Evolutionary conservation across 2,329 filamentous ascomycete genomes (phyloP).

Genomic region (Colletotrichum noveboracense): DNA sequence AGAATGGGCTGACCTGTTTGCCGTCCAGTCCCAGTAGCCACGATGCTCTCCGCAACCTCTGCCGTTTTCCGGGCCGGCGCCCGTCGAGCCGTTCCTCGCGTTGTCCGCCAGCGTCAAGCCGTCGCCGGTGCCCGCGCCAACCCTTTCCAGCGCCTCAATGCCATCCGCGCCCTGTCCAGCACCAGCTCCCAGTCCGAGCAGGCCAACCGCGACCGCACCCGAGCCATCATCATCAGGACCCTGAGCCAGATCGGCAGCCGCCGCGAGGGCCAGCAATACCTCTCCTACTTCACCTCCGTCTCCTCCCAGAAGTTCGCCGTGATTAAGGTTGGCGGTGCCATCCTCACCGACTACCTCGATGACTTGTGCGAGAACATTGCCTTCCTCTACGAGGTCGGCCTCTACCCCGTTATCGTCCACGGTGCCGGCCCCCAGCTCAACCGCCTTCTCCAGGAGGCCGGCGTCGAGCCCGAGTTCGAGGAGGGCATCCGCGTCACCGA

Average conservation of each 20-base stretch:
- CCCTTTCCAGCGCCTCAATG: slow-evolving; percentile 22
- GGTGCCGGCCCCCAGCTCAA: slow-evolving; percentile 96
- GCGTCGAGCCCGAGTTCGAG: slow-evolving; percentile 93
- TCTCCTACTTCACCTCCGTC: slow-evolving; percentile 95
- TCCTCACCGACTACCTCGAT: slow-evolving; percentile 92
- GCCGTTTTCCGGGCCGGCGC: slow-evolving; percentile 48
- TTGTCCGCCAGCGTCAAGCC: slow-evolving; percentile 23
- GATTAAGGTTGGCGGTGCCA: slow-evolving; percentile 97
- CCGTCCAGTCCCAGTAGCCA: slow-evolving; percentile 11
- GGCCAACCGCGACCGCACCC: slow-evolving; percentile 63
- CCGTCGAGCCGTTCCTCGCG: slow-evolving; percentile 42
- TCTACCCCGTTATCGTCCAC: slow-evolving; percentile 95
- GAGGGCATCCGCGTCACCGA: slow-evolving; percentile 97
- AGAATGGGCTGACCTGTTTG: not conserved
- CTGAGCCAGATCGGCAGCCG: slow-evolving; percentile 96
- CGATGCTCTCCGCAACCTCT: slow-evolving; percentile 49
- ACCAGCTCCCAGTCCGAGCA: slow-evolving; percentile 37
- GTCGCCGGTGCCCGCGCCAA: slow-evolving; percentile 28
- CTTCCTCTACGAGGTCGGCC: slow-evolving; percentile 91
- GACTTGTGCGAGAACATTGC: slow-evolving; percentile 88
- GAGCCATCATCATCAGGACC: slow-evolving; percentile 85
- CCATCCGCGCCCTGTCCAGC: slow-evolving; percentile 32
- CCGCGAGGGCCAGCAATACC: slow-evolving; percentile 95
- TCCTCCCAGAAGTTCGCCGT: slow-evolving; percentile 97
- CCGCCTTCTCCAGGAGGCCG: slow-evolving; percentile 84